A percentile compares a stretch with the other conserved stretches of the same genome.
phyloP scores from a whole-genome alignment of 495 filamentous ascomycete genomes.

The Penicillium manginii region DNA sequence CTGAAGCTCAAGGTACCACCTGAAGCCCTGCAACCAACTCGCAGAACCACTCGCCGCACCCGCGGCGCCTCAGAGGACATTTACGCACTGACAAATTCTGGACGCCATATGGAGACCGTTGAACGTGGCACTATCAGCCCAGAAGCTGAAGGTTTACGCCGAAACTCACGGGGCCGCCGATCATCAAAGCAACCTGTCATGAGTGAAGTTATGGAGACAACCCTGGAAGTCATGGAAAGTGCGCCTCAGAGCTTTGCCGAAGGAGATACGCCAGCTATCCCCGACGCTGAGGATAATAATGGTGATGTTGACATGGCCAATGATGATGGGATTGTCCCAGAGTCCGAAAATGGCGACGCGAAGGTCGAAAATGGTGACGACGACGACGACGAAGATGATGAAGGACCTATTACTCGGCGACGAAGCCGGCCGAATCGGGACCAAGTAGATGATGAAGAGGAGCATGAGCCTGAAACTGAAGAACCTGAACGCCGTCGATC shows the following conservation, averaged over 20 bases:
- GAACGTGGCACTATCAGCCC: conserved; percentile 68
- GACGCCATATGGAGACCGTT: conserved; percentile 66
- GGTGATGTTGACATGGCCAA: conserved; percentile 47
- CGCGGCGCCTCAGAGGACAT: conserved; percentile 63
- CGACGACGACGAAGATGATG: conserved; percentile 71
- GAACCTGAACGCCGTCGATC: conserved; percentile 51
- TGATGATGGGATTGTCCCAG: conserved; percentile 54
- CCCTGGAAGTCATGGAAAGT: conserved; percentile 48
- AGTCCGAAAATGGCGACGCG: conserved; percentile 51
- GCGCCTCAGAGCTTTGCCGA: conserved; percentile 40
- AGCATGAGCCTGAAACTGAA: conserved; percentile 25
- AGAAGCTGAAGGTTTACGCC: conserved; percentile 51
- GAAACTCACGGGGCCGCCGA: conserved; percentile 59
- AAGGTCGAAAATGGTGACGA: conserved; percentile 38
- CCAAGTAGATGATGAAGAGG: conserved; percentile 33
- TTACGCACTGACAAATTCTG: conserved; percentile 73
- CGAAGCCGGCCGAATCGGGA: conserved; percentile 49
- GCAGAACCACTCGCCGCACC: conserved; percentile 62
- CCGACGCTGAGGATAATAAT: conserved; percentile 20
- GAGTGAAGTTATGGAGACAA: conserved; percentile 51
- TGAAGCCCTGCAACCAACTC: conserved; percentile 36
- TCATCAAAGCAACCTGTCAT: conserved; percentile 57
- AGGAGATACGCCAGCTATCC: conserved; percentile 31
- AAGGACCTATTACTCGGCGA: conserved; percentile 59
- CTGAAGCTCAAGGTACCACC: conserved; percentile 51